These are phyloP conservation scores for Fraxinus pennsylvanica DNA, from an alignment of 257 asterid species.

Conservation along the genomic window DNA sequence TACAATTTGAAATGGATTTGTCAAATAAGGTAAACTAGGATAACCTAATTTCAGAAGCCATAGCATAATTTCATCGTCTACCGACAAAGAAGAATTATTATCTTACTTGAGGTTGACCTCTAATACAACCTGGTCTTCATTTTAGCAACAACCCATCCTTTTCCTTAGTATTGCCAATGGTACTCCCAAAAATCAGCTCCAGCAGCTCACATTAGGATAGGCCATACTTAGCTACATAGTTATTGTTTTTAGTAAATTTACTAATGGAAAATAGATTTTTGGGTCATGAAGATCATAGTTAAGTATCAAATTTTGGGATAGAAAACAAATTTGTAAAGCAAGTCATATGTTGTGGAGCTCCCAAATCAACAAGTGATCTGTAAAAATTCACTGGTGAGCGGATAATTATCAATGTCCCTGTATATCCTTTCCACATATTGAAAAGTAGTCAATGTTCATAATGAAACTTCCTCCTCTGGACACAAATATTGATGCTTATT, in stretches of 20 bases:
- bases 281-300: not conserved
- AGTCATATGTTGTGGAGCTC: not conserved
- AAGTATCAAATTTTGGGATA: not conserved
- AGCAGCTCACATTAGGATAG: not conserved
- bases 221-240: not conserved
- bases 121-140: not conserved
- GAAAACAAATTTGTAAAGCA: not conserved
- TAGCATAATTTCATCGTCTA: not conserved
- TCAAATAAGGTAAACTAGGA: not conserved
- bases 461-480: not conserved
- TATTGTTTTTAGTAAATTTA: not conserved
- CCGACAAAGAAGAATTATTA: not conserved
- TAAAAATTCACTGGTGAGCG: not conserved
- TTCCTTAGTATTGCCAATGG: not conserved
- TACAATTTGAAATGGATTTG: not conserved
- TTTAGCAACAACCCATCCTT: not conserved
- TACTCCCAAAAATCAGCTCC: not conserved
- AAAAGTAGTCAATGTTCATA: not conserved
- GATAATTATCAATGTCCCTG: not conserved
- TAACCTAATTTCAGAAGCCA: not conserved
- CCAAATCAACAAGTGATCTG: not conserved
- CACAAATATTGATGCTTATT: not conserved
- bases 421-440: not conserved
- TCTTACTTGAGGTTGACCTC: not conserved
- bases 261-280: not conserved